Percentiles rank a stretch among this genome's conserved stretches.
Conservation (phyloP, 805 yeast species). For the Saccharomycopsis sp. region DNA sequence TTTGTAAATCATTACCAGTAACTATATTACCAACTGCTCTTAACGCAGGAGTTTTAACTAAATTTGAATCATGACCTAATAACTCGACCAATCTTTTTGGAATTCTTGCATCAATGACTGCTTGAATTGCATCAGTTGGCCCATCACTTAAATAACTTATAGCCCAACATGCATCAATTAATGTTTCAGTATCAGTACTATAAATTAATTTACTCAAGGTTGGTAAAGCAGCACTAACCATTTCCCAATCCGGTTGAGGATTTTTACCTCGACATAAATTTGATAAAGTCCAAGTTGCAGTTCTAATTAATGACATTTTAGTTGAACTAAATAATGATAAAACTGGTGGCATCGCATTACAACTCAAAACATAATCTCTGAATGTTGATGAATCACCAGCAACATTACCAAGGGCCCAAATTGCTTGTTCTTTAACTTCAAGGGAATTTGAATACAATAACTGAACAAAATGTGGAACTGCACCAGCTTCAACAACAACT, state of each 20-base stretch:
- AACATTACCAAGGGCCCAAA: slow-evolving; percentile 98
- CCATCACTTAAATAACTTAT: slow-evolving; percentile 94
- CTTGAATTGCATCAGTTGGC: slow-evolving; percentile 86
- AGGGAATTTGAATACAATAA: slow-evolving; percentile 71
- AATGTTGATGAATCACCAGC: slow-evolving; percentile 93
- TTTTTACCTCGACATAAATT: slow-evolving; percentile 94
- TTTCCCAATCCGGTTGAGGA: slow-evolving; percentile 93
- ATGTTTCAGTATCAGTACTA: slow-evolving; percentile 85
- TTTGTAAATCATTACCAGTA: slow-evolving; percentile 93
- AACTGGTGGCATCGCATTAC: slow-evolving; percentile 87
- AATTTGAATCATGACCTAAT: slow-evolving; percentile 71
- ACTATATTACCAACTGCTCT: slow-evolving; percentile 98
- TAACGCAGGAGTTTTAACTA: slow-evolving; percentile 94
- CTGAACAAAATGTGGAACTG: slow-evolving; percentile 85
- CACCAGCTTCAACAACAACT: slow-evolving; percentile 87
- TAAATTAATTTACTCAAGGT: slow-evolving; percentile 86
- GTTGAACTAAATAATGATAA: slow-evolving; percentile 70
- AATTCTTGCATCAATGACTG: slow-evolving; percentile 92
- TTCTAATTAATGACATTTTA: slow-evolving; percentile 84
- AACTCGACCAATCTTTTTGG: slow-evolving; percentile 92
- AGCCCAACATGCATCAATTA: slow-evolving; percentile 99
- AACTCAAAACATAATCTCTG: slow-evolving; percentile 81
- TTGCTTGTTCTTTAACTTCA: slow-evolving; percentile 97
- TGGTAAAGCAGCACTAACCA: slow-evolving; percentile 83
- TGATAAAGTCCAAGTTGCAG: slow-evolving; percentile 97